Percentiles rank a stretch among this genome's conserved stretches.
Evolutionary conservation across 1,139 yeast species (phyloP).

Genomic region (Hyphopichia wangnamkhiaoensis): DNA sequence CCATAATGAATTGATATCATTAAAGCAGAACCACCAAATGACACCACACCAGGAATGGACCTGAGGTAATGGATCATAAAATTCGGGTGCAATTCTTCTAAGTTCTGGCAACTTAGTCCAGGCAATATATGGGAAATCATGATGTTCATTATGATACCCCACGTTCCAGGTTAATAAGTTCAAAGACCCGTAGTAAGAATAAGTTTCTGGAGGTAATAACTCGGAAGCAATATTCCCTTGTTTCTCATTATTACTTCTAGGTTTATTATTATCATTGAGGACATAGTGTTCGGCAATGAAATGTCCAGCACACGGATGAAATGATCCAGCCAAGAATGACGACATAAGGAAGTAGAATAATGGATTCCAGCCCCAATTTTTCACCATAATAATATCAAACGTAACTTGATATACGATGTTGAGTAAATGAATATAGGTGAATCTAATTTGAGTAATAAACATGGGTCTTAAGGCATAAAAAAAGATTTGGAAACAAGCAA

Average conservation of each 20-base stretch:
- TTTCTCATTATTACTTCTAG: slow-evolving; percentile 16
- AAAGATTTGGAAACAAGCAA: slow-evolving; percentile 85
- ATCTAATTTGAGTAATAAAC: slow-evolving; percentile 73
- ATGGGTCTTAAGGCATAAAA: slow-evolving; percentile 90
- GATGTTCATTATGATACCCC: slow-evolving; percentile 93
- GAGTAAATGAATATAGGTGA: slow-evolving; percentile 72
- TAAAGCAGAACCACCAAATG: slow-evolving; percentile 68
- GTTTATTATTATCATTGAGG: slow-evolving; percentile 58
- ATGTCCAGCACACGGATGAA: slow-evolving; percentile 95
- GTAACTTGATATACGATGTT: slow-evolving; percentile 63
- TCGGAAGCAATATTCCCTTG: slow-evolving; percentile 29
- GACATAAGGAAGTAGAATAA: slow-evolving; percentile 69
- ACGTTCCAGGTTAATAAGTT: slow-evolving; percentile 86
- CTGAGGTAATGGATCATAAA: slow-evolving; percentile 77
- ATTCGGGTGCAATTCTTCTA: slow-evolving; percentile 71
- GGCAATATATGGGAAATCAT: slow-evolving; percentile 90
- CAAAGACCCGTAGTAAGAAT: slow-evolving; percentile 81
- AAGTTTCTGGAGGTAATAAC: slow-evolving; percentile 70
- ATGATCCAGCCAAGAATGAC: slow-evolving; percentile 85
- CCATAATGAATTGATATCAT: slow-evolving; percentile 70
- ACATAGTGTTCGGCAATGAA: slow-evolving; percentile 93
- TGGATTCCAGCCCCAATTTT: slow-evolving; percentile 63
- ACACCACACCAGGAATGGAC: slow-evolving; percentile 82
- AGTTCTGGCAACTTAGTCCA: slow-evolving; percentile 80
- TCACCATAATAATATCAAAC: slow-evolving; percentile 59